Percentiles rank a stretch among this genome's conserved stretches.
Evolutionary conservation across 1,139 yeast species (phyloP).

Genomic region (Yamadazyma aaseri): DNA sequence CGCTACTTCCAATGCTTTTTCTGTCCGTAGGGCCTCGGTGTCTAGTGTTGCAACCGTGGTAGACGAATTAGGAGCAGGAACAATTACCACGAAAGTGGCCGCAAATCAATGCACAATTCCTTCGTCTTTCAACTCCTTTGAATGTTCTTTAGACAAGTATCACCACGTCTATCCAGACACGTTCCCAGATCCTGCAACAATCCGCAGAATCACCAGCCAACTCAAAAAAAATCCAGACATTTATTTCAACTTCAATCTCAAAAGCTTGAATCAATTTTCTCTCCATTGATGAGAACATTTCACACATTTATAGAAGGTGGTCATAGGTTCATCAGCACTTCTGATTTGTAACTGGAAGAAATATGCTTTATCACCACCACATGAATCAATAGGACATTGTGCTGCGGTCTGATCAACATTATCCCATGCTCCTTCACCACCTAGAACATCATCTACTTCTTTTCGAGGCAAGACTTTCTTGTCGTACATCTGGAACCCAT

Average conservation of each 20-base stretch:
- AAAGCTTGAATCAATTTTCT: conserved; percentile 56
- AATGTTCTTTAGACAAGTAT: conserved; percentile 6
- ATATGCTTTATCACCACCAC: conserved; percentile 91
- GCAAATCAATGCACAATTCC: too few relatives aligned
- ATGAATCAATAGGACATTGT: conserved; percentile 84
- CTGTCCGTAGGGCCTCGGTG: too few relatives aligned
- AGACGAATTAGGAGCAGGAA: neutral
- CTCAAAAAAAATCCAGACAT: conserved; percentile 18
- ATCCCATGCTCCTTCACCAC: conserved; percentile 99
- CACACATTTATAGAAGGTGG: conserved; percentile 92
- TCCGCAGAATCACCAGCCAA: conserved; percentile 9
- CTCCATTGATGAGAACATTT: conserved; percentile 96
- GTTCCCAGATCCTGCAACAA: conserved; percentile 8
- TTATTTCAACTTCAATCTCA: conserved; percentile 19
- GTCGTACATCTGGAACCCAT: conserved; percentile 80
- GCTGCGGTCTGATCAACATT: conserved; percentile 89
- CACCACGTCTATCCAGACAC: neutral
- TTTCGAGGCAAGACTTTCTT: conserved; percentile 80
- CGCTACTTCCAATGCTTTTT: too few relatives aligned
- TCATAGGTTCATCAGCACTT: conserved; percentile 93
- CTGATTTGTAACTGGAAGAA: conserved; percentile 95
- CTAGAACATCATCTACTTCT: conserved; percentile 93
- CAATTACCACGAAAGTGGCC: neutral
- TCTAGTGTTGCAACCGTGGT: neutral
- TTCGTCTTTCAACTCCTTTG: conserved; percentile 14